Base-by-base conservation (phyloP, 2,329 filamentous ascomycete species). In the Fusarium mangiferae region DNA sequence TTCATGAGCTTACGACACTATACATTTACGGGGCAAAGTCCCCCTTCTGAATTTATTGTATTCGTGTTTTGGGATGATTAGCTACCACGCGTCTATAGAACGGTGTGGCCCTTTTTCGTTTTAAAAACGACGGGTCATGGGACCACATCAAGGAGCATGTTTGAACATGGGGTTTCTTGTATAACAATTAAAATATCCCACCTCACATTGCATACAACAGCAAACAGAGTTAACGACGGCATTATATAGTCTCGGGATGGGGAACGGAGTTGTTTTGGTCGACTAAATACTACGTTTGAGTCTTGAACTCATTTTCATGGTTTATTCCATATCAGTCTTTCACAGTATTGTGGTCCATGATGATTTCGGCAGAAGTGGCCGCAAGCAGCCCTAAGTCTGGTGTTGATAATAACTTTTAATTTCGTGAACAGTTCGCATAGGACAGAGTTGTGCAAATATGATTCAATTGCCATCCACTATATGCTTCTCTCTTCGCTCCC, bases 231-330 rank as follows among this genome's bases (percentile, higher is more conserved):
- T 52, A 52, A 57, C 38, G 67, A 46, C 41, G 42, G 59, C 68
- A 74, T 72, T 56, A 59, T 17, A 74, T 41, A 68, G 51, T 59
- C 71, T 72, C 58, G 42, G 62, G 64, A 45, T 51, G 51, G 67
- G 62, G 44, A 66, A 66, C 38, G 71, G 71, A 74, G 71, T 74
- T 74, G 59, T 48, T 61, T 61, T 68, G 59, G 62, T 60, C 49
- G 39, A 51, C 41, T 44, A 24, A 74, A 68, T 61, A 58, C 60
- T n/a, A 61, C 26, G 36, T 41, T 42, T 56, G 54, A 58, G 57
- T 44, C 33, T 18, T 28, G 15, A 52, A 24, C 55, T 63, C 58
- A 36, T 18, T 35, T 67, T 74, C 22, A 57, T 56, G 60, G 41
- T 65, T 44, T 54, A 60, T 30, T 45, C 35, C 57, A 39, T 22